Evolutionary conservation across 1,139 yeast genomes (phyloP), one percentile per base, ranked within the genome.

Genomic region (Eremothecium gossypii): DNA sequence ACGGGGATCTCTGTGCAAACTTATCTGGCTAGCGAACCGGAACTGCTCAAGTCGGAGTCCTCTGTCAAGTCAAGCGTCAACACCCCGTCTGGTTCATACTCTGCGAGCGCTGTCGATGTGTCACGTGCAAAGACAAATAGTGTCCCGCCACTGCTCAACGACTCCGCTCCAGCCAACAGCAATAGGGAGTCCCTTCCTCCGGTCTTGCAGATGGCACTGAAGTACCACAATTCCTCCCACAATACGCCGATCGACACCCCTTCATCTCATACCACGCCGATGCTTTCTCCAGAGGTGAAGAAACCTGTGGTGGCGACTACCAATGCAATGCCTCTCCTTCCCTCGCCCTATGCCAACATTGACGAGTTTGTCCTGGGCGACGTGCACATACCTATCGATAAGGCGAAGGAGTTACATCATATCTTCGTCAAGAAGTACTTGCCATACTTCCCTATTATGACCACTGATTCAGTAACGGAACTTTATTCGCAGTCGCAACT

Each of bases 401-500:
- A 80, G 51, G 96, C 96, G 0, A 71, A 74, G 42, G 80, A 77
- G 50, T 68, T 87, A 31, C 96, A 87, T 59, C 70, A 71, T 40
- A 66, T 77, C 28, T 87, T 87, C 55, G 71, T 83, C 53, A 65
- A 67, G 4, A 74, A 79, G 45, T 82, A 80, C 54, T 66, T 84
- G 27, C 94, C 95, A 0, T 83, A 73, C 54, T 69, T 87, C 50
- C 96, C 96, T 1, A 83, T 89, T 8, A 69, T 87, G 55, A 73
- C 79, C 32, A 77, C 94, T 0, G 67, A 73, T 42, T 73, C 77
- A 39, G 93, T 95, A 1, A 74, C 80, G 0, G 94, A 83, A 57
- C 71, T 87, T 31, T 85, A 85, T 60, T 75, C 83, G 23, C 91
- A 83, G 57, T 83, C 95, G 0, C 93, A 84, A 57, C 67, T 87